A percentile compares a stretch with the other conserved stretches of the same genome.
Evolutionary conservation across 805 yeast genomes (phyloP).

Genomic region (Ogataea trehaloabstinens): DNA sequence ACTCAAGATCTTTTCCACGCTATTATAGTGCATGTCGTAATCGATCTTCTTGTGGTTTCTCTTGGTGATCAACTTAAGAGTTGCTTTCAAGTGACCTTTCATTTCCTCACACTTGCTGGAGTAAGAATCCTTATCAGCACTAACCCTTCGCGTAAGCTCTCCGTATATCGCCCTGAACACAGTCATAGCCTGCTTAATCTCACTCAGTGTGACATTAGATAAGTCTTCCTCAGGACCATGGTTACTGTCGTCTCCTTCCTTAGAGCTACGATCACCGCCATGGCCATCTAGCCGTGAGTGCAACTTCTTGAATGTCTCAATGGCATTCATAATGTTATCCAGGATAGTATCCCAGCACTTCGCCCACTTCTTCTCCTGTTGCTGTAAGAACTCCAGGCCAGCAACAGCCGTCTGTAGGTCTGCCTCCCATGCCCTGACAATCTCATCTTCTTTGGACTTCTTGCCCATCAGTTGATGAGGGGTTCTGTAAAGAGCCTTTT

Average conservation of each 20-base stretch:
- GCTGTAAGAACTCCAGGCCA: slow-evolving; percentile 42
- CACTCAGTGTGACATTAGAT: slow-evolving; percentile 28
- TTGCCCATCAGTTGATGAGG: slow-evolving; percentile 36
- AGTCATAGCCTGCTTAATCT: slow-evolving; percentile 28
- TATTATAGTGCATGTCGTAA: slow-evolving; percentile 36
- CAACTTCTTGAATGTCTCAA: slow-evolving; percentile 32
- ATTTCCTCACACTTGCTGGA: slow-evolving; percentile 38
- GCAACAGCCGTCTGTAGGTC: slow-evolving; percentile 41
- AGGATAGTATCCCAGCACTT: slow-evolving; percentile 31
- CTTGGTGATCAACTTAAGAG: slow-evolving; percentile 41
- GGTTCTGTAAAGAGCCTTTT: slow-evolving; percentile 34
- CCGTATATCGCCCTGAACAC: slow-evolving; percentile 25
- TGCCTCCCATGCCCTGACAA: slow-evolving; percentile 41
- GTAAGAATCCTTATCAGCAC: slow-evolving; percentile 28
- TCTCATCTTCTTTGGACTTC: slow-evolving; percentile 37
- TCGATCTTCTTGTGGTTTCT: slow-evolving; percentile 44
- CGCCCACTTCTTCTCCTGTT: slow-evolving; percentile 29
- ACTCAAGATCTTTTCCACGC: slow-evolving; percentile 38
- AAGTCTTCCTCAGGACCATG: slow-evolving; percentile 28
- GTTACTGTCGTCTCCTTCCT: slow-evolving; percentile 13
- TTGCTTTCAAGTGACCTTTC: slow-evolving; percentile 35
- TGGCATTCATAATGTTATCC: slow-evolving; percentile 31
- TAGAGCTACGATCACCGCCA: slow-evolving; percentile 1
- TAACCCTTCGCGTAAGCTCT: slow-evolving; percentile 22
- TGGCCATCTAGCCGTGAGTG: slow-evolving; percentile 34